Base-by-base conservation (phyloP, 2,329 filamentous ascomycete genomes). In the Fusarium setosum region DNA sequence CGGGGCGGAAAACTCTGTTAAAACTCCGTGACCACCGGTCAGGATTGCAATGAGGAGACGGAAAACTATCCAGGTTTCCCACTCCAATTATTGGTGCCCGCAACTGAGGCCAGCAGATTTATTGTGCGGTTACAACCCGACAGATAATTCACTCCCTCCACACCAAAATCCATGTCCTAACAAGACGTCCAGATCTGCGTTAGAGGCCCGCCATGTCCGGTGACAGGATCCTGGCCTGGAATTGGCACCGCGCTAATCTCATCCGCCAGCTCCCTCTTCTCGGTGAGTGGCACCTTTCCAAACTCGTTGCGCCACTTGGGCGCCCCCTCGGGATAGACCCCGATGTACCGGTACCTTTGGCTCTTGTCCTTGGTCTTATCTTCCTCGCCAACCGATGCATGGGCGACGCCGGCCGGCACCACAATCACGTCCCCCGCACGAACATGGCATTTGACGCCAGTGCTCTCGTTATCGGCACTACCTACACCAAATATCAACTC, bases 401-500 rank as follows among this genome's bases (percentile, higher is more conserved):
- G 54, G 3, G 54, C 34, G 3, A 57, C 54, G 7, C 54, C 54
- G 1, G 54, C 54, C n/a, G 54, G 54, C 7, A 57, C 32, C n/a
- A 57, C 54, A 4, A 57, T 42, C 20, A 57, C 54, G 38, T 57
- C 54, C n/a, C 54, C 54, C 9, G 29, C 31, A 6, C 35, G 37
- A 21, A 57, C 45, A 21, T 24, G 37, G 11, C 38, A 40, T 17
- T 35, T 57, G 31, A 52, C 40, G 23, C 54, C 54, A 3, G 8
- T 18, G 13, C 12, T 29, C 20, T 20, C 29, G 4, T 31, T 29
- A 13, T 57, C 54, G 8, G 17, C 54, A 9, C 23, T 37, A 2
- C 54, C 54, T 21, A 21, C 54, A 7, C 54, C 54, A 45, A 57
- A 57, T 9, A 52, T 45, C 7, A 57, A 31, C 37, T 57, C 54